A percentile compares a stretch with the other conserved stretches of the same genome.
Conservation (phyloP, 805 yeast genomes). For the Candida manassasensis region DNA sequence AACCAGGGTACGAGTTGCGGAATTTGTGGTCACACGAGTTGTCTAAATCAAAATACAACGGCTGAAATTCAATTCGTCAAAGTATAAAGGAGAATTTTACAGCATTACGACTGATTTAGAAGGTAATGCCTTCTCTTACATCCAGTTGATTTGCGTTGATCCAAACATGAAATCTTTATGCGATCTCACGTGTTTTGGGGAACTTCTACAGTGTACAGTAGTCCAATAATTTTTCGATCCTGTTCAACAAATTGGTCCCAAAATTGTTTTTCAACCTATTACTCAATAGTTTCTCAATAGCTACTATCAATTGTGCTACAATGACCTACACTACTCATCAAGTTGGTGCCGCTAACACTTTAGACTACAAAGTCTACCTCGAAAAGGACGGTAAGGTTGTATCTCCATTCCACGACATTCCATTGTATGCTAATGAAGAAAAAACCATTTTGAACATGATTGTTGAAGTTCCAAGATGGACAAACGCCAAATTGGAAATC, state of each 20-base stretch:
- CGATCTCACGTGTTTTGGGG: conserved; percentile 2
- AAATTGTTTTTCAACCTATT: background rate
- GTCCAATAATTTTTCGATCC: background rate
- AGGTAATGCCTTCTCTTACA: no score
- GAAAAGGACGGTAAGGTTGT: conserved; percentile 93
- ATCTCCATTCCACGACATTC: conserved; percentile 82
- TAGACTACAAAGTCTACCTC: conserved; percentile 86
- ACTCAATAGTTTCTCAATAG: background rate
- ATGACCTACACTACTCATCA: conserved; percentile 88
- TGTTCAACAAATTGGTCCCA: background rate
- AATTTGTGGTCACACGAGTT: no score
- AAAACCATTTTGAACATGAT: conserved; percentile 75
- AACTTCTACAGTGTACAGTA: background rate
- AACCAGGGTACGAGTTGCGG: no score
- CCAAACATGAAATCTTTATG: conserved; percentile 1
- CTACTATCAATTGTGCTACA: conserved; percentile 3
- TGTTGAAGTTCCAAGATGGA: conserved; percentile 98
- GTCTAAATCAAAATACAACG: no score
- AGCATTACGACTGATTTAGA: no score
- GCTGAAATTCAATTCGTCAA: no score
- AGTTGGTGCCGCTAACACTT: conserved; percentile 92
- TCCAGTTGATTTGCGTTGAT: no score
- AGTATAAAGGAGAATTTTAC: no score
- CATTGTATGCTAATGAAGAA: conserved; percentile 87
- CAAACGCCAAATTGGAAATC: conserved; percentile 95